Conservation (phyloP, 1,139 yeast species). For the Sugiyamaella sp. region DNA sequence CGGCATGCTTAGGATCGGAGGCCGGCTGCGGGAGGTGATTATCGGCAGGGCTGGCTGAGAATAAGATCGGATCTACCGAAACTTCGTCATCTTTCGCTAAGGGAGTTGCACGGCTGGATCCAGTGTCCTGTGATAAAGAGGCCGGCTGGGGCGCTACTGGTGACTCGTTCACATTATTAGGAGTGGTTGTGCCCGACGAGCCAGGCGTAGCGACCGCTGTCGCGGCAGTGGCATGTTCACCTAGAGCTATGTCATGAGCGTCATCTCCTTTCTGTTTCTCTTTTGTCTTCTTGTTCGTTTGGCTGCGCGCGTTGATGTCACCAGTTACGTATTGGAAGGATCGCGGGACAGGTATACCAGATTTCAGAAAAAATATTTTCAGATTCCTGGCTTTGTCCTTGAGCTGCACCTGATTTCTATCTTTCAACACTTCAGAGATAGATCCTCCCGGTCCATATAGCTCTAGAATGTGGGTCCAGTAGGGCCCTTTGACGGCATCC, state of each 20-base stretch:
- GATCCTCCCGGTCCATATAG: conserved; percentile 92
- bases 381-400: conserved; percentile 96
- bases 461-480: conserved; percentile 88
- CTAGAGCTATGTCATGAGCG: conserved; percentile 4
- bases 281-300: conserved; percentile 7
- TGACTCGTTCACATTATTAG: background rate
- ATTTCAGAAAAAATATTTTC: conserved; percentile 79
- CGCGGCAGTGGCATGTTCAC: background rate
- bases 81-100: background rate
- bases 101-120: background rate
- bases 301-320: conserved; percentile 54
- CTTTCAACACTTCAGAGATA: conserved; percentile 77
- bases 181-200: conserved; percentile 4
- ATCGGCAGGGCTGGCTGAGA: conserved; percentile 13
- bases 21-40: background rate
- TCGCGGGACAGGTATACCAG: conserved; percentile 62
- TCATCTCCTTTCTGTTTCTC: conserved; percentile 17
- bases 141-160: background rate
- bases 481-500: conserved; percentile 77
- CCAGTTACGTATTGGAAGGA: conserved; percentile 86
- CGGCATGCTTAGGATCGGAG: background rate
- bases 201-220: background rate
- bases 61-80: conserved; percentile 11
- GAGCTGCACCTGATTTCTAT: conserved; percentile 85
- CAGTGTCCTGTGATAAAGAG: background rate